Base-by-base conservation (phyloP, 805 yeast species). In the Yamadazyma scolyti region DNA sequence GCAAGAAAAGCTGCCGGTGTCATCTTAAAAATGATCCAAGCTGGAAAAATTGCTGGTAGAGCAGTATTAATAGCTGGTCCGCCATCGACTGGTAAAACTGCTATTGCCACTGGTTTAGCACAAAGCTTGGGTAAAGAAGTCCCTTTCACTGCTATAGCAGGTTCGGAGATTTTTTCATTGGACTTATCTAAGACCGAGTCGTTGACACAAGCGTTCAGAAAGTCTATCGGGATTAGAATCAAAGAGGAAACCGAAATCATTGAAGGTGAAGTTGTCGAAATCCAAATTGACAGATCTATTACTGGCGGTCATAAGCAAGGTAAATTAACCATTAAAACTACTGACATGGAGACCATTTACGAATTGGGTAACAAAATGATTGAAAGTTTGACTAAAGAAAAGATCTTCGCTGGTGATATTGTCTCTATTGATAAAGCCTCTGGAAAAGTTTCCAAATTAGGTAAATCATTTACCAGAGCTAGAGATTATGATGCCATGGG, bases 221-320 rank as follows among this genome's bases (percentile, higher is more conserved):
- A 84, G 55, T 84, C 95, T 4, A 93, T 93, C 53, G 99, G 98
- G 25, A 81, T 93, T 43, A 82, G 84, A 56, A 94, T 93, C 57
- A 88, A 84, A 54, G 98, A 93, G 61, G 97, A 93, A 47, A 89
- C 96, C 19, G 99, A 93, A 61, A 77, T 93, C 34, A 90, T 93
- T 45, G 97, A 93, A 65, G 99, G 99, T 57, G 99, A 93, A 62
- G 98, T 93, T 30, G 96, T 93, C 21, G 99, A 93, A 62, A 84
- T 87, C 52, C 95, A 86, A 63, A 86, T 87, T 45, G 96, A 87
- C 61, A 77, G 96, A 53, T 82, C 94, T 15, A 76, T 93, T 34
- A 84, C 96, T 7, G 98, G 98, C 23, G 99, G 99, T 30, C 96
- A 88, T 61, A 90, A 93, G 56, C 97, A 94, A 60, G 97, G 98